Conservation (phyloP, 306 rosid genomes). For the Rubus idaeus region DNA sequence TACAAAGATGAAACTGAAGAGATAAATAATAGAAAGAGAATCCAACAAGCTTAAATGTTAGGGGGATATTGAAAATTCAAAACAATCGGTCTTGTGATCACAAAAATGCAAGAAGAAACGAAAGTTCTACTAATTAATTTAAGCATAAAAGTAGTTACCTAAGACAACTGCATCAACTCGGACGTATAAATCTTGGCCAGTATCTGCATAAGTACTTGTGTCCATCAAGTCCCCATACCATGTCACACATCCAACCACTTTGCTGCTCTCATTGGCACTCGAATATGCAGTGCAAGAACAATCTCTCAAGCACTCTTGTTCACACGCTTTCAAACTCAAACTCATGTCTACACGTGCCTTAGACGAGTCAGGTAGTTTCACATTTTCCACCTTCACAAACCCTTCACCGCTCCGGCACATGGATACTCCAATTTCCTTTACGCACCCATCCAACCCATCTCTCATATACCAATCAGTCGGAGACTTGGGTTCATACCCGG, state of each 20-base stretch:
- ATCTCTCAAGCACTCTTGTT: conserved; percentile 35
- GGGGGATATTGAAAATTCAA: too few species aligned
- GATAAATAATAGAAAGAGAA: too few species aligned
- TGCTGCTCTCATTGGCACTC: conserved; percentile 30
- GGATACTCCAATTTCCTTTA: conserved; percentile 25
- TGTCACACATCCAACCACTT: conserved; percentile 40
- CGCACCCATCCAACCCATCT: conserved; percentile 48
- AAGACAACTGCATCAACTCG: conserved; percentile 40
- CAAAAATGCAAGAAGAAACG: too few species aligned
- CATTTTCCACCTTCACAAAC: conserved; percentile 31
- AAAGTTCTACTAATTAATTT: too few species aligned
- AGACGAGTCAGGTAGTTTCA: conserved; percentile 49
- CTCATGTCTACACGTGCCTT: conserved; percentile 21
- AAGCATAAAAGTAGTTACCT: conserved; percentile 12
- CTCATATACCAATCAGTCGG: conserved; percentile 32
- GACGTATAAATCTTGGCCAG: conserved; percentile 44
- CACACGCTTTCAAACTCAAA: conserved; percentile 32
- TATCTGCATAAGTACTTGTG: conserved; percentile 21
- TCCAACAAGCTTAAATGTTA: too few species aligned
- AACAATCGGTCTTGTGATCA: too few species aligned
- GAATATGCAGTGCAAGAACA: conserved; percentile 54
- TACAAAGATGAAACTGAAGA: background rate
- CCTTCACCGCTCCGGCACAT: conserved; percentile 58
- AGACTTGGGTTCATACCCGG: conserved; percentile 49
- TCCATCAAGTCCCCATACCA: conserved; percentile 54